Conservation (phyloP, 148 eudicot species). For the Beta vulgaris region DNA sequence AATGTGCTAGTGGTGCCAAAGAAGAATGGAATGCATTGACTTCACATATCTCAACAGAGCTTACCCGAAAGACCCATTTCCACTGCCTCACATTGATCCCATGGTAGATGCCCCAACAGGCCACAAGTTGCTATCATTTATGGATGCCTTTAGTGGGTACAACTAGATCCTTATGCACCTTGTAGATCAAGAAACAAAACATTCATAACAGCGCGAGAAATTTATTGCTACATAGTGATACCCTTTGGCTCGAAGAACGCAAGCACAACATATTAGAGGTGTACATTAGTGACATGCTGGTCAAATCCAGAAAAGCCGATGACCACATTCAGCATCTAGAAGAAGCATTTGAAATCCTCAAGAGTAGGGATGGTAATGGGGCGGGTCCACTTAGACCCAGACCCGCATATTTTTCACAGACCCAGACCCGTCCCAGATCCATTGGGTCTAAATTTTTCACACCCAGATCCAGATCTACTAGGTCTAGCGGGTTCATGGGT, state of each 20-base stretch:
- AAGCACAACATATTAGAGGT: neutral
- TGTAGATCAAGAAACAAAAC: neutral
- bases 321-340: neutral
- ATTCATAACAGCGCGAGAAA: too few relatives aligned
- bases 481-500: too few relatives aligned
- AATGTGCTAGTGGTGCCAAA: neutral
- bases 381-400: too few relatives aligned
- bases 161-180: neutral
- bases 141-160: neutral
- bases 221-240: too few relatives aligned
- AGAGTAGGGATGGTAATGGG: too few relatives aligned
- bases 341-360: neutral
- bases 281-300: neutral
- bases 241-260: too few relatives aligned
- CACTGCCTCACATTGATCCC: neutral
- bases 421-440: too few relatives aligned
- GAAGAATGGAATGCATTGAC: neutral
- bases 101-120: slow-evolving; percentile 9
- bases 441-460: too few relatives aligned
- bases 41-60: too few relatives aligned
- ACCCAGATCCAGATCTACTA: too few relatives aligned
- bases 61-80: slow-evolving; percentile 3
- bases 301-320: neutral
- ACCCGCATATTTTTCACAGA: too few relatives aligned
- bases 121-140: neutral